Evolutionary conservation across 495 filamentous ascomycete genomes (phyloP), one percentile per base, ranked within the genome.

Genomic region (Aspergillus conjunctus): DNA sequence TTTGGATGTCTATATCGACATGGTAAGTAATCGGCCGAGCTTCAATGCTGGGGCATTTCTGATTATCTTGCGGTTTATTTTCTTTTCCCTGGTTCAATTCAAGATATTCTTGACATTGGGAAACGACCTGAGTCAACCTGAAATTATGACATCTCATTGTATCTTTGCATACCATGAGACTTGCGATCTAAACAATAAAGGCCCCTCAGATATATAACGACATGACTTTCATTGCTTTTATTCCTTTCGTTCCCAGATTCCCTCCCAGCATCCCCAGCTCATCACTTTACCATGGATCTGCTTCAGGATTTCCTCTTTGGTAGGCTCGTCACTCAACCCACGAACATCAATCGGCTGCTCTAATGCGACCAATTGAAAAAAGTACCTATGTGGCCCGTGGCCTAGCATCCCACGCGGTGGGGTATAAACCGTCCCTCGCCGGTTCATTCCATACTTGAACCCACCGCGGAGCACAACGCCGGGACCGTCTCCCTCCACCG

Each of bases 211-310:
- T 21, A 18, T 8, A 20, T 1, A 18, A 20, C n/a, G 20, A 49
- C 7, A n/a, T n/a, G n/a, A n/a, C n/a, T n/a, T n/a, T n/a, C n/a
- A n/a, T 10, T 30, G 12, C 21, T 32, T 51, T 32, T 17, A 51
- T 7, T 32, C 49, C 49, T 32, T 30, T n/a, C 21, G 26, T 20
- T 51, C 49, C 81, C 51, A 71, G 76, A 11, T 71, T 60, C 30
- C 78, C 79, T 56, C 79, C 65, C 79, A 79, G 82, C 63, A 72
- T 68, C 5, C 79, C 79, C 80, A 83, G 12, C 68, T 75, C 26
- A 76, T 45, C 20, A 82, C 70, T 61, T 81, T 81, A 7, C 74
- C 77, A 9, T 76, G 63, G 33, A 78, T 51, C 49, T 51, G 49
- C 49, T 32, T 30, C 8, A 51, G 4, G 12, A 51, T 51, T 32